A percentile compares a stretch with the other conserved stretches of the same genome.
phyloP scores from a whole-genome alignment of 2,329 filamentous ascomycete genomes.

The Gaeumannomyces sp. region DNA sequence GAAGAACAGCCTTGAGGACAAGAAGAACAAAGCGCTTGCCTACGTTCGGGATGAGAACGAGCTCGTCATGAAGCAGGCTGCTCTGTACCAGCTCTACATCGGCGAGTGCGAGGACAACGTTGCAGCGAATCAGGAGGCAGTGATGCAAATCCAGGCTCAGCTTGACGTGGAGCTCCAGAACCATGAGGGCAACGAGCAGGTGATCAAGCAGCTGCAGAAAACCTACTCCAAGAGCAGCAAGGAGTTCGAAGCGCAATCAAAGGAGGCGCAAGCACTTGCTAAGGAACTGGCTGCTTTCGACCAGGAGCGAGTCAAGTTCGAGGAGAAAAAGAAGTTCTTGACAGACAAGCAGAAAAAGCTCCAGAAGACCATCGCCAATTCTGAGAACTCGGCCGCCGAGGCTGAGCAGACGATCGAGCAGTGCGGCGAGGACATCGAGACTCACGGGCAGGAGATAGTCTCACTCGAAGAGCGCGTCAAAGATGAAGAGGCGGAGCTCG shows the following conservation, averaged over 20 bases:
- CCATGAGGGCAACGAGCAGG: conserved; percentile 80
- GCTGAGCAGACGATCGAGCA: conserved; percentile 73
- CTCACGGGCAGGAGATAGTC: conserved; percentile 66
- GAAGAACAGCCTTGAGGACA: conserved; percentile 85
- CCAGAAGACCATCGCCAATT: conserved; percentile 76
- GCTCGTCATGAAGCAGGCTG: conserved; percentile 78
- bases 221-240: conserved; percentile 76
- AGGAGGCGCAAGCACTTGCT: conserved; percentile 68
- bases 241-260: conserved; percentile 76
- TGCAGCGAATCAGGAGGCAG: conserved; percentile 80
- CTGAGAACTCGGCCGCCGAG: conserved; percentile 67
- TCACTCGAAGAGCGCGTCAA: conserved; percentile 71
- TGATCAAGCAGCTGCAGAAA: conserved; percentile 85
- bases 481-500: conserved; percentile 74
- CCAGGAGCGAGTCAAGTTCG: conserved; percentile 94
- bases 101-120: conserved; percentile 86
- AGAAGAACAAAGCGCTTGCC: conserved; percentile 89
- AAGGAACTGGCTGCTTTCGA: conserved; percentile 92
- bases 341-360: conserved; percentile 88
- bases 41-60: conserved; percentile 93
- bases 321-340: conserved; percentile 95
- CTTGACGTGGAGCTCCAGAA: conserved; percentile 85
- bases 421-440: conserved; percentile 71
- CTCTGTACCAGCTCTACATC: conserved; percentile 87
- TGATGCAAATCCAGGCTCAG: conserved; percentile 81